Evolutionary conservation across 345 rosid genomes (phyloP).

Genomic region (Populus pruinosa): DNA sequence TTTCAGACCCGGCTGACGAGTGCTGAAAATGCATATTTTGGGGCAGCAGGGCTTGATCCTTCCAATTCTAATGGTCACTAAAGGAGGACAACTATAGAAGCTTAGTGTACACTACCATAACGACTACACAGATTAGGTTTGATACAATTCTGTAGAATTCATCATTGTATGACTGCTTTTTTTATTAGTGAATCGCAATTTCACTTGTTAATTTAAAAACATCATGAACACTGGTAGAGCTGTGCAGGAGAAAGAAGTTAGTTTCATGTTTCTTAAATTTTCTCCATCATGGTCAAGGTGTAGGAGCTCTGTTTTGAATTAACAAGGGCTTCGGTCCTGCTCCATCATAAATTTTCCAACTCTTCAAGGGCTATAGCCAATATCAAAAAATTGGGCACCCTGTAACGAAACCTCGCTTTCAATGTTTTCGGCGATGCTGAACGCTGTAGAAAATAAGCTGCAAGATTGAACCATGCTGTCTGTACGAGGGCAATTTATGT

Average conservation of each 20-base stretch:
- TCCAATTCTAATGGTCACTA: constrained; percentile 40
- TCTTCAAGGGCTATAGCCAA: background rate
- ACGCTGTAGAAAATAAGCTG: no score
- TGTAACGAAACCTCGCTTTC: background rate
- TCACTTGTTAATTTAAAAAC: background rate
- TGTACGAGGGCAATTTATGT: no score
- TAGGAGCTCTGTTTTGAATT: background rate
- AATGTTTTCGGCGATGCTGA: background rate
- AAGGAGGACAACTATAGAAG: constrained; percentile 10
- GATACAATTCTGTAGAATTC: constrained; percentile 17
- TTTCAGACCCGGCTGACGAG: constrained; percentile 53
- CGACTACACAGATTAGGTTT: constrained; percentile 14
- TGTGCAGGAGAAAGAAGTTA: background rate
- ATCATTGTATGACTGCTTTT: constrained; percentile 17
- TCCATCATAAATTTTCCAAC: background rate
- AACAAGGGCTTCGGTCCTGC: background rate
- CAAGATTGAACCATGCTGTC: no score
- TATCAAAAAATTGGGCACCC: background rate
- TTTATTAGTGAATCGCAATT: constrained; percentile 4
- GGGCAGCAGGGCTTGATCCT: constrained; percentile 27
- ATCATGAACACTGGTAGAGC: background rate
- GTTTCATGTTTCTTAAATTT: background rate
- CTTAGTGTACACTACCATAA: constrained; percentile 20
- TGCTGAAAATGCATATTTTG: constrained; percentile 63
- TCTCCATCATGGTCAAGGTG: background rate